Conservation (phyloP, 495 filamentous ascomycete species). For the Aspergillus kassunensis region DNA sequence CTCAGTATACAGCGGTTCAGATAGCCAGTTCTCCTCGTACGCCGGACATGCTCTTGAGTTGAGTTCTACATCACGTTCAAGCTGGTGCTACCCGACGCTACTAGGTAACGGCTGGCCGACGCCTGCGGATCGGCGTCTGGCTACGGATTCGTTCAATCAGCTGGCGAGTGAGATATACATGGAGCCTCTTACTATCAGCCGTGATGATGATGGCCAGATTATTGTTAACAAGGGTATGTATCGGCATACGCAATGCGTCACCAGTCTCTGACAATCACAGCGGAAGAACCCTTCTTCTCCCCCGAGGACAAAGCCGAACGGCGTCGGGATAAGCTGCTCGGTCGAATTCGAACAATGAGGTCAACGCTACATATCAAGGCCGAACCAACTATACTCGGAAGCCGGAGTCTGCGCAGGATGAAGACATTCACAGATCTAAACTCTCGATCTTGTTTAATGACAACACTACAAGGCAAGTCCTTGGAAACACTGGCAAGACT, state of each 20-base stretch:
- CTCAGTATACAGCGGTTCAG: slow-evolving; percentile 10
- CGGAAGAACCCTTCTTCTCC: neutral
- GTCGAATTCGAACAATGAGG: slow-evolving; percentile 32
- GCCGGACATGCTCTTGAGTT: neutral
- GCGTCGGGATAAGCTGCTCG: slow-evolving; percentile 23
- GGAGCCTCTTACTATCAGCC: slow-evolving; percentile 9
- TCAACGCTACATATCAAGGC: slow-evolving; percentile 30
- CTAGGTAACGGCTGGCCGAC: slow-evolving; percentile 15
- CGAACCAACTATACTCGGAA: slow-evolving; percentile 41
- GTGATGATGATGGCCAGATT: slow-evolving; percentile 2
- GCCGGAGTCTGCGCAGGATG: slow-evolving; percentile 48
- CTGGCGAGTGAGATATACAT: slow-evolving; percentile 22
- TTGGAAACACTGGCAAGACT: slow-evolving; percentile 65
- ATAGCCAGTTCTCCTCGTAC: slow-evolving; percentile 8
- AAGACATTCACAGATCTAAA: slow-evolving; percentile 34
- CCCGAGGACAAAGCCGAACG: slow-evolving; percentile 2
- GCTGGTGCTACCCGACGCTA: slow-evolving; percentile 1
- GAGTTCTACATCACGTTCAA: slow-evolving; percentile 10
- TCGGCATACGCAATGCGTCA: neutral
- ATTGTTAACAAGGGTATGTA: neutral
- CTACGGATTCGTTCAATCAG: slow-evolving; percentile 26
- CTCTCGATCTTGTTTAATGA: slow-evolving; percentile 40
- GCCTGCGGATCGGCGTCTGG: slow-evolving; percentile 19
- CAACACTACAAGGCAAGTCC: slow-evolving; percentile 56
- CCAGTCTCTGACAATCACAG: neutral